phyloP scores from a whole-genome alignment of 2,329 filamentous ascomycete species.

The Aspergillus aculeatinus region DNA sequence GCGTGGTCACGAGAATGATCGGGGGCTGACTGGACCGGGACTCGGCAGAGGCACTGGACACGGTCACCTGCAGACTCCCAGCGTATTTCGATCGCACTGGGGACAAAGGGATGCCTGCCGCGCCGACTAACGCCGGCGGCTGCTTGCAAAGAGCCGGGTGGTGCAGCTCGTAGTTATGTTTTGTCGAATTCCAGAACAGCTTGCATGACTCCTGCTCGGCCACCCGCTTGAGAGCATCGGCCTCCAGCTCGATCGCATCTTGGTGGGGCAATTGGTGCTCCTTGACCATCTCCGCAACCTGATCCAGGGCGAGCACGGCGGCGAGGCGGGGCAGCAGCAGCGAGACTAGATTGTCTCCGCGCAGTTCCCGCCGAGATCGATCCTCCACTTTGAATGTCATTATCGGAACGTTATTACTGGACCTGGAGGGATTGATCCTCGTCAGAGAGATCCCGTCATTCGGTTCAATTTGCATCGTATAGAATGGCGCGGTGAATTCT shows the following conservation, averaged over 20 bases:
- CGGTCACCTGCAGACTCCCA: conserved; percentile 43
- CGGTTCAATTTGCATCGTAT: conserved; percentile 45
- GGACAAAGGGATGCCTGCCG: conserved; percentile 35
- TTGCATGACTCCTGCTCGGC: conserved; percentile 48
- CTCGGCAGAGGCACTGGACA: conserved; percentile 33
- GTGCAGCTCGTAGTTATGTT: conserved; percentile 46
- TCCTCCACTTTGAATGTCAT: conserved; percentile 45
- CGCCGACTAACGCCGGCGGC: conserved; percentile 33
- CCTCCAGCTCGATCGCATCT: conserved; percentile 44
- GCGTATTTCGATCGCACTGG: conserved; percentile 31
- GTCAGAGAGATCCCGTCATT: conserved; percentile 45
- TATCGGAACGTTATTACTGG: conserved; percentile 43
- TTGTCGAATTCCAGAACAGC: conserved; percentile 44
- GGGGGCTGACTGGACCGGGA: conserved; percentile 26
- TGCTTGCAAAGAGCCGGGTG: conserved; percentile 44
- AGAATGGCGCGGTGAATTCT: conserved; percentile 43
- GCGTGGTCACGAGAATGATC: conserved; percentile 40
- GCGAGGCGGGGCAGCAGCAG: conserved; percentile 51
- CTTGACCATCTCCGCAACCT: conserved; percentile 42
- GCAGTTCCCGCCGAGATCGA: conserved; percentile 36
- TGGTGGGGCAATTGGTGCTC: conserved; percentile 41
- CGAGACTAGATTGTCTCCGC: conserved; percentile 46
- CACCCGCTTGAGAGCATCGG: conserved; percentile 44
- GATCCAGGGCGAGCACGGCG: conserved; percentile 50
- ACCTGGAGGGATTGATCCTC: conserved; percentile 43